These are phyloP conservation scores for Plasmopara halstedii DNA, from an alignment of 352 stramenopile genomes.

Conservation along the genomic window DNA sequence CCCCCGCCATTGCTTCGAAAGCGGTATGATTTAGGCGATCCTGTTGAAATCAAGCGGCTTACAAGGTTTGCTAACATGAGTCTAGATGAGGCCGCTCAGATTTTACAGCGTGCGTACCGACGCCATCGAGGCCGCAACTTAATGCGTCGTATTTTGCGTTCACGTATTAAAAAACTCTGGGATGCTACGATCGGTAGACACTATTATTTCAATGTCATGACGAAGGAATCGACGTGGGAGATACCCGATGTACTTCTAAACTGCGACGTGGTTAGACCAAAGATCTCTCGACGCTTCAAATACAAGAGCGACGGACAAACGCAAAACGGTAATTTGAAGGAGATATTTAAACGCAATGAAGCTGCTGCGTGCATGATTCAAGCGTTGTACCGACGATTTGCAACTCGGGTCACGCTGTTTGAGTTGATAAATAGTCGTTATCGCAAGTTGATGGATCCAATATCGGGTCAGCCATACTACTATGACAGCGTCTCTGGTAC, in stretches of 20 bases:
- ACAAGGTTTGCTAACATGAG: conserved; percentile 40
- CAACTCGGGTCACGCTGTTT: conserved; percentile 31
- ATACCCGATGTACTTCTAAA: conserved; percentile 40
- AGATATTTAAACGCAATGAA: conserved; percentile 31
- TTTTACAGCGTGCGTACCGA: conserved; percentile 48
- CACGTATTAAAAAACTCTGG: conserved; percentile 49
- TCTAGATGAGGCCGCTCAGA: conserved; percentile 38
- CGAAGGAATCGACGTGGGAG: conserved; percentile 62
- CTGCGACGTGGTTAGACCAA: conserved; percentile 11
- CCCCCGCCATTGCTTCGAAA: conserved; percentile 35
- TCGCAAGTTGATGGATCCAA: conserved; percentile 46
- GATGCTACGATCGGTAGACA: conserved; percentile 38
- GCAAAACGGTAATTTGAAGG: conserved; percentile 8
- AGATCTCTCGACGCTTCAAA: not conserved
- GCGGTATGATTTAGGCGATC: conserved; percentile 55
- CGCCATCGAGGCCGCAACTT: conserved; percentile 31
- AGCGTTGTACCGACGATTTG: conserved; percentile 47
- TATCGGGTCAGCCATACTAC: conserved; percentile 44
- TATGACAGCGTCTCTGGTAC: conserved; percentile 46
- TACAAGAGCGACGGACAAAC: too few relatives aligned
- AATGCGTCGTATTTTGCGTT: conserved; percentile 32
- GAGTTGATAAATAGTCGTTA: conserved; percentile 41
- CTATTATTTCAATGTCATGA: conserved; percentile 74
- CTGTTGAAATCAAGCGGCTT: conserved; percentile 49
- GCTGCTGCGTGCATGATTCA: conserved; percentile 53